These are phyloP conservation scores for Eutypa lata DNA, from an alignment of 2,329 filamentous ascomycete species.

Conservation along the genomic window DNA sequence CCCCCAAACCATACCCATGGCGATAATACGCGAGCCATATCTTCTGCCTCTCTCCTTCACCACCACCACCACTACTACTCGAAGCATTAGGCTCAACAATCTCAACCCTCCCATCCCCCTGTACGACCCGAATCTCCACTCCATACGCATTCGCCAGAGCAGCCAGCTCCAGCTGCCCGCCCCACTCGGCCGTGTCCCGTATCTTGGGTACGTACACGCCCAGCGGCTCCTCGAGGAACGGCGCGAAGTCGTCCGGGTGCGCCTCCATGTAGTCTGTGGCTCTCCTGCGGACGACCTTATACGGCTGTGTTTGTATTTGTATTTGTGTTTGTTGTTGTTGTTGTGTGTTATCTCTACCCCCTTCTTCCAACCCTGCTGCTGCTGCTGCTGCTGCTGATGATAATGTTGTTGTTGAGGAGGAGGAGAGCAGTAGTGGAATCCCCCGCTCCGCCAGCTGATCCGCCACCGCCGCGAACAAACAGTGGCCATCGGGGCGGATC, in stretches of 20 bases:
- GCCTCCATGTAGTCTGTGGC: constrained; percentile 75
- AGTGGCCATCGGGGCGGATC: constrained; percentile 89
- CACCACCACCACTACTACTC: constrained; percentile 29
- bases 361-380: no score
- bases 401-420: no score
- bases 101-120: constrained; percentile 72
- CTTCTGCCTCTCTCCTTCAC: constrained; percentile 53
- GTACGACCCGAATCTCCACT: constrained; percentile 79
- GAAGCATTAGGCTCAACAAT: constrained; percentile 58
- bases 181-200: constrained; percentile 89
- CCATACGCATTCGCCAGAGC: constrained; percentile 80
- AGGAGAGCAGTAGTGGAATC: constrained; percentile 37
- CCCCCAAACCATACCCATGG: constrained; percentile 89
- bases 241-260: constrained; percentile 76
- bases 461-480: constrained; percentile 86
- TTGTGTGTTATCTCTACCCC: no score
- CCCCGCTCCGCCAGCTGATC: constrained; percentile 66
- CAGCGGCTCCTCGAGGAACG: constrained; percentile 82
- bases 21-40: constrained; percentile 95
- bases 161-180: constrained; percentile 84
- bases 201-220: constrained; percentile 73
- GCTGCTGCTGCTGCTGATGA: no score
- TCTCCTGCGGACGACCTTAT: constrained; percentile 64
- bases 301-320: no score
- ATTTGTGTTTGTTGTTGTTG: no score